phyloP scores from a whole-genome alignment of 169 alveolate genomes.

The Haemoproteus tartakovskyi region DNA sequence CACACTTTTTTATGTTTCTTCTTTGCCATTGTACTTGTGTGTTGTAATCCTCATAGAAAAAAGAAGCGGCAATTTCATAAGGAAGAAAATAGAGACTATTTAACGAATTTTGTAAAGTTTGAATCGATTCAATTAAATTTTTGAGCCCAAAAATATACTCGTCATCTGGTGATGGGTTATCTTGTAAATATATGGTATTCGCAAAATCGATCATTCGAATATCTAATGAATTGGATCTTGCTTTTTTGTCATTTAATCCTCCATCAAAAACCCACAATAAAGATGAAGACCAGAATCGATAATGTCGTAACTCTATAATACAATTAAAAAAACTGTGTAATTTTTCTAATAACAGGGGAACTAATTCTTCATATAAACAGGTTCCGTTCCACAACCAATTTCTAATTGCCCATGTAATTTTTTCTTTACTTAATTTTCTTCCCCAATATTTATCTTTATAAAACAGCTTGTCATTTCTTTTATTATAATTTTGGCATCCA shows the following conservation, averaged over 20 bases:
- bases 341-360: conserved; percentile 65
- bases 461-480: conserved; percentile 66
- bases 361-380: conserved; percentile 63
- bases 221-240: conserved; percentile 64
- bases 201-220: conserved; percentile 78
- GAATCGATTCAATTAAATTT: conserved; percentile 65
- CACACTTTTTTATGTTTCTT: neutral
- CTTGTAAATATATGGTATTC: conserved; percentile 70
- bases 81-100: conserved; percentile 66
- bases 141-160: conserved; percentile 72
- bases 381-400: conserved; percentile 76
- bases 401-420: conserved; percentile 70
- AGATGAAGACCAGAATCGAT: conserved; percentile 77
- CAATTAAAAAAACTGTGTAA: conserved; percentile 66
- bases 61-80: conserved; percentile 42
- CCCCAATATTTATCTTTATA: conserved; percentile 78
- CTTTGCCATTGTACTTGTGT: neutral
- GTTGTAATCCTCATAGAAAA: conserved; percentile 40
- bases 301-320: conserved; percentile 67
- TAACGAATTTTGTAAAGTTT: conserved; percentile 62
- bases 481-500: conserved; percentile 73
- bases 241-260: conserved; percentile 66
- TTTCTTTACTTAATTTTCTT: conserved; percentile 68
- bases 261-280: conserved; percentile 75
- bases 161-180: conserved; percentile 73